Base-by-base conservation (phyloP, 2,329 filamentous ascomycete genomes). In the Penicillium polonicum region DNA sequence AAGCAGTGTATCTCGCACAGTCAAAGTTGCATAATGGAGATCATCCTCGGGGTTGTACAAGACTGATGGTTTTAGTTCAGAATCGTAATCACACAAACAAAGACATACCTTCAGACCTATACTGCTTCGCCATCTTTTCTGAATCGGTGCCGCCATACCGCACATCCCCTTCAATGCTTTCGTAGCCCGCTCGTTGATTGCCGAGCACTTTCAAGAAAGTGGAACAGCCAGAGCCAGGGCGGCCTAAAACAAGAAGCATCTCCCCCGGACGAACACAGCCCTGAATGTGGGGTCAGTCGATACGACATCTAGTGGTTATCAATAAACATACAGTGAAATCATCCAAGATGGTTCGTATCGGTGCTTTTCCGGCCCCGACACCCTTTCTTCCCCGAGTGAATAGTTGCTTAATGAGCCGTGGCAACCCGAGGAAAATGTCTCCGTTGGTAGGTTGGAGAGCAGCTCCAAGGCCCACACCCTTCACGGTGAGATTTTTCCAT, bases 121-220 rank as follows among this genome's bases (percentile, higher is more conserved):
- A 80, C 10, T 76, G 79, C 60, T 83, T 80, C 3, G 68, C 72
- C 79, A 84, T 82, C 15, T 74, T 76, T 8, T 77, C 68, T 0
- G 82, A 77, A 63, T 80, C 75, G 0, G 82, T 83, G 10, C 83
- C 82, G n/a, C 83, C 83, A 64, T 88, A 83, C 9, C 69, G 73
- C 25, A 81, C 78, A 46, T 78, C 76, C 0, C 87, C 88, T 1
- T 81, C 73, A 4, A 90, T 80, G 2, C 77, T 79, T 58, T 82
- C 79, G 63, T 83, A 90, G 0, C 87, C 87, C 5, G 74, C 75
- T 52, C 88, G 74, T 60, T 86, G 82, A 64, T 91, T 91, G 36
- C 86, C 83, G 15, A 95, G 84, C 0, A 89, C 90, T 79, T 96
- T 96, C 58, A 96, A 78, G 63, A 95, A 88, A 1, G 91, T 96